Percentiles rank a stretch among this genome's conserved stretches.
Conservation (phyloP, 306 rosid species). For the Fagus sylvatica region DNA sequence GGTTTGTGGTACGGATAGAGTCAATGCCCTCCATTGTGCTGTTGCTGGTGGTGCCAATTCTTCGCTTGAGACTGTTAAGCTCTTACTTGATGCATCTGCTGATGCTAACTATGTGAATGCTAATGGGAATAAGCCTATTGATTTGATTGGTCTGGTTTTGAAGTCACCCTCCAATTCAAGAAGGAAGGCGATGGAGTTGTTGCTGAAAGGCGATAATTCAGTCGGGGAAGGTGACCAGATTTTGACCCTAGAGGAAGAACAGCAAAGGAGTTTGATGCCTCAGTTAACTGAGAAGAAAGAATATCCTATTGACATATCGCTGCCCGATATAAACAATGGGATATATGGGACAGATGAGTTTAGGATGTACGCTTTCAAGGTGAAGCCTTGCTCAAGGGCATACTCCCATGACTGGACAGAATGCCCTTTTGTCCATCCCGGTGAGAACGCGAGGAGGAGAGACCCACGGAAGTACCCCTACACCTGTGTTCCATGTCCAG, state of each 20-base stretch:
- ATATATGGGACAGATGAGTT: constrained; percentile 84
- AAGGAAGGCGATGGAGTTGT: constrained; percentile 71
- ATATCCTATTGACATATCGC: constrained; percentile 75
- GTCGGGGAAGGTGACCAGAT: constrained; percentile 38
- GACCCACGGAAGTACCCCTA: constrained; percentile 97
- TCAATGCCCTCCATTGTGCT: constrained; percentile 95
- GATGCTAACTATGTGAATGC: constrained; percentile 56
- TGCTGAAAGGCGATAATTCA: constrained; percentile 53
- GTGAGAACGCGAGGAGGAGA: constrained; percentile 98
- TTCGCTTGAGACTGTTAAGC: constrained; percentile 67
- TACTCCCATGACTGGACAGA: constrained; percentile 99
- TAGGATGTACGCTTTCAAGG: constrained; percentile 97
- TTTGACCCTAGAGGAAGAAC: constrained; percentile 47
- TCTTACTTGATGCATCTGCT: constrained; percentile 77
- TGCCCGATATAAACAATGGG: constrained; percentile 95
- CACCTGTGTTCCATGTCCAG: constrained; percentile 98
- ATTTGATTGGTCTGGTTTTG: constrained; percentile 59
- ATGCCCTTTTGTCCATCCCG: constrained; percentile 98
- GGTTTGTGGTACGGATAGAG: constrained; percentile 72
- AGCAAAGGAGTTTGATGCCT: constrained; percentile 28
- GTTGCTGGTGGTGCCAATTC: constrained; percentile 73
- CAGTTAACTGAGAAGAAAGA: constrained; percentile 82
- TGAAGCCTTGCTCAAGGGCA: constrained; percentile 99
- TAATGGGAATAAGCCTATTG: constrained; percentile 60
- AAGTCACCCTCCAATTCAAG: constrained; percentile 43